Evolutionary conservation across 2,329 filamentous ascomycete species (phyloP).

Genomic region (Talaromyces sp.): DNA sequence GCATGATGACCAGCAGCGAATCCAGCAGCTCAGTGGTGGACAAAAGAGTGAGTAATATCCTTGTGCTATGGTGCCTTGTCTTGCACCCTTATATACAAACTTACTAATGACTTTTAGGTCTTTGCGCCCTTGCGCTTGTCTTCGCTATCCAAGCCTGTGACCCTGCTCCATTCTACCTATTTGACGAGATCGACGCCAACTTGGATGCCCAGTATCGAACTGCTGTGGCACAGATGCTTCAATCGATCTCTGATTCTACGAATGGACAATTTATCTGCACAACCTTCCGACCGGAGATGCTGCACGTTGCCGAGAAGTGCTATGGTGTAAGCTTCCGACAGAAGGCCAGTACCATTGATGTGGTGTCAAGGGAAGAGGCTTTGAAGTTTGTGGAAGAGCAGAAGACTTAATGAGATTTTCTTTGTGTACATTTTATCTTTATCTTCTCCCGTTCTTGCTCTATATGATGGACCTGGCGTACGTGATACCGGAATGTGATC

Average conservation of each 20-base stretch:
- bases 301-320: conserved; percentile 93
- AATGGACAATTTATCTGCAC: conserved; percentile 94
- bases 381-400: conserved; percentile 94
- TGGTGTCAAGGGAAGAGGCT: conserved; percentile 83
- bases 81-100: not conserved
- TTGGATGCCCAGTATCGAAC: conserved; percentile 97
- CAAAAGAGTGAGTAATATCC: conserved; percentile 81
- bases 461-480: not conserved
- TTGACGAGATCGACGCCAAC: conserved; percentile 98
- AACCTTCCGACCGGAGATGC: conserved; percentile 95
- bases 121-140: conserved; percentile 95
- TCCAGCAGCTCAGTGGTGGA: conserved; percentile 94
- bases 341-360: conserved; percentile 93
- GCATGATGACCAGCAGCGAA: conserved; percentile 95
- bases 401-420: conserved; percentile 40
- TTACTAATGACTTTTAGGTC: conserved; percentile 57
- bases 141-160: conserved; percentile 99
- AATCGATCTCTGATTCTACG: conserved; percentile 66
- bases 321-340: conserved; percentile 91
- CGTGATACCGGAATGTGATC: conserved; percentile 3
- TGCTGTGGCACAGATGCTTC: conserved; percentile 85
- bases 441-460: conserved; percentile 15
- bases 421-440: conserved; percentile 2
- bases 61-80: not conserved
- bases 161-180: conserved; percentile 97